These are phyloP conservation scores for Lepidium aucheri DNA, from an alignment of 345 rosid genomes.

Conservation along the genomic window DNA sequence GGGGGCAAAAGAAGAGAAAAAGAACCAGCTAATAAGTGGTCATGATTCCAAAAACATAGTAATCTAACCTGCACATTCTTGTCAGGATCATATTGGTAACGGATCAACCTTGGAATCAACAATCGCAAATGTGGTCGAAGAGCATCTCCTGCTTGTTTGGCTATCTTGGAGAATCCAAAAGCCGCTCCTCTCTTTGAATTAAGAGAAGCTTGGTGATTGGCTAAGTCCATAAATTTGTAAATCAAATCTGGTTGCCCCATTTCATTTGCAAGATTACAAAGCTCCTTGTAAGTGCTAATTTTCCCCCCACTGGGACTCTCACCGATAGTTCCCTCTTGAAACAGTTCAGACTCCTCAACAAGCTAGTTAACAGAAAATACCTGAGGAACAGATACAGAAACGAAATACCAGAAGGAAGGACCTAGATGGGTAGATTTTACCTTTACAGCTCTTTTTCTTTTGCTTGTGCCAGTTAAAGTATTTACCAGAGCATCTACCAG, in stretches of 20 bases:
- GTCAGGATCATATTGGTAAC: conserved; percentile 96
- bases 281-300: conserved; percentile 92
- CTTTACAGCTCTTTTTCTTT: conserved; percentile 93
- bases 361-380: conserved; percentile 40
- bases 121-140: conserved; percentile 71
- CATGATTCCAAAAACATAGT: not conserved
- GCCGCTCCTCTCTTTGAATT: conserved; percentile 97
- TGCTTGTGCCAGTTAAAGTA: conserved; percentile 90
- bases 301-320: conserved; percentile 82
- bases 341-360: conserved; percentile 84
- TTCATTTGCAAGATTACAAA: conserved; percentile 93
- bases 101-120: conserved; percentile 85
- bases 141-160: conserved; percentile 99
- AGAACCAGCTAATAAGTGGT: not conserved
- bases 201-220: conserved; percentile 85
- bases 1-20: no score
- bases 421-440: conserved; percentile 31
- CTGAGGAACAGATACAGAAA: conserved; percentile 12
- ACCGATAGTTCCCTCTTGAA: conserved; percentile 87
- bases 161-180: conserved; percentile 93
- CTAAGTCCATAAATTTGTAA: conserved; percentile 96
- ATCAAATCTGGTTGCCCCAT: conserved; percentile 98
- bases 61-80: conserved; percentile 85
- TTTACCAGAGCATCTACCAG: conserved; percentile 82
- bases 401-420: conserved; percentile 19